A percentile compares a stretch with the other conserved stretches of the same genome.
Conservation (phyloP, 768 basidiomycete genomes). For the Suillus plorans region DNA sequence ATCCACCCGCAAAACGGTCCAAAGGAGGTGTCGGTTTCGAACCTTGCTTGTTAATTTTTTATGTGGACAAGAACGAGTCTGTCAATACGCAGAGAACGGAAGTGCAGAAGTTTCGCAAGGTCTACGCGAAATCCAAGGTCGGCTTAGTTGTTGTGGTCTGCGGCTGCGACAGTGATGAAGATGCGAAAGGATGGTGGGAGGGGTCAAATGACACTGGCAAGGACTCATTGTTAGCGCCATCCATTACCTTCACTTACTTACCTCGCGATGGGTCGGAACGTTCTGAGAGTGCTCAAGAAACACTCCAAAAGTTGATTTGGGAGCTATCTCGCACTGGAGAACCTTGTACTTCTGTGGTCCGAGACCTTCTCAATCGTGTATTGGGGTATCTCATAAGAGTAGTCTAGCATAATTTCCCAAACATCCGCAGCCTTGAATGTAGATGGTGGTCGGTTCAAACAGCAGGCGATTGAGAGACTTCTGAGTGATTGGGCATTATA, state of each 20-base stretch:
- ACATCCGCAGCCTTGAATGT: neutral
- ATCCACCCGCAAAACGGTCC: slow-evolving; percentile 1
- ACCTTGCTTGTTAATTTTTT: slow-evolving; percentile 9
- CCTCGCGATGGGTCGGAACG: neutral
- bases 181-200: slow-evolving; percentile 11
- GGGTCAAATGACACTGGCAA: neutral
- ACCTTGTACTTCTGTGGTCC: neutral
- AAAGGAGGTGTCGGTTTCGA: slow-evolving; percentile 2
- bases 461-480: neutral
- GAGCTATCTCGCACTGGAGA: slow-evolving; percentile 1
- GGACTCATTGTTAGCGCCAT: neutral
- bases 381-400: neutral
- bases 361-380: neutral
- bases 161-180: slow-evolving; percentile 7
- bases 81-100: neutral
- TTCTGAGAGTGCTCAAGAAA: neutral
- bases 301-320: slow-evolving; percentile 2
- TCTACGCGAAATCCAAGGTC: slow-evolving; percentile 6
- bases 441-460: neutral
- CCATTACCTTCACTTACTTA: neutral
- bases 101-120: slow-evolving; percentile 4
- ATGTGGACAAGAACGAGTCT: slow-evolving; percentile 1
- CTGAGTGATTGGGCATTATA: neutral
- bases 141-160: slow-evolving; percentile 7
- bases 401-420: neutral